Evolutionary conservation across 2,329 filamentous ascomycete species (phyloP).

Genomic region (Lecanosticta acicola): DNA sequence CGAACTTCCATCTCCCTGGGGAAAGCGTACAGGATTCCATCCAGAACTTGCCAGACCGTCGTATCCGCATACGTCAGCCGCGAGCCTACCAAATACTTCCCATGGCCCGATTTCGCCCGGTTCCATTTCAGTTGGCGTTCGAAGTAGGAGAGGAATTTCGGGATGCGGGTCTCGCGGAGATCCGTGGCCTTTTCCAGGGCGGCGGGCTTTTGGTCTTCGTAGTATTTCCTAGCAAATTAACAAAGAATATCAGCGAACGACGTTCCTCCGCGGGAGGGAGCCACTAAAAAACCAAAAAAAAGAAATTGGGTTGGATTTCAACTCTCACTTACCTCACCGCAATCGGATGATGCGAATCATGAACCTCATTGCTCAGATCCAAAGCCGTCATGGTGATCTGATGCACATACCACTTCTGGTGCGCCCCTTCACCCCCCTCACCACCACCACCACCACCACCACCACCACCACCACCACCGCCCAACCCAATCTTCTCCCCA

Average conservation of each 20-base stretch:
- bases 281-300: neutral
- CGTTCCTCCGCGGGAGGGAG: no score
- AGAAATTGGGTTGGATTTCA: no score
- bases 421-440: no score
- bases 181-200: slow-evolving; percentile 52
- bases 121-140: slow-evolving; percentile 59
- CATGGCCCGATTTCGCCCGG: slow-evolving; percentile 47
- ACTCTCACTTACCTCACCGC: no score
- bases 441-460: no score
- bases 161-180: slow-evolving; percentile 58
- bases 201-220: slow-evolving; percentile 71
- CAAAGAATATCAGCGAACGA: no score
- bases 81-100: slow-evolving; percentile 60
- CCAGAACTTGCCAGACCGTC: slow-evolving; percentile 63
- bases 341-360: slow-evolving; percentile 68
- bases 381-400: slow-evolving; percentile 62
- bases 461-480: no score
- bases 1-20: slow-evolving; percentile 58
- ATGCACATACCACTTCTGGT: slow-evolving; percentile 58
- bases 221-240: slow-evolving; percentile 56
- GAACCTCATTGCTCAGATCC: slow-evolving; percentile 65
- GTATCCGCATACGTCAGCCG: slow-evolving; percentile 66
- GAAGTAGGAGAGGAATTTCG: slow-evolving; percentile 68
- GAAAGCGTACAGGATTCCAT: slow-evolving; percentile 58
- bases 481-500: slow-evolving; percentile 55